Conservation (phyloP, 1,284 basidiomycete species). For the Exsudoporus floridanus region DNA sequence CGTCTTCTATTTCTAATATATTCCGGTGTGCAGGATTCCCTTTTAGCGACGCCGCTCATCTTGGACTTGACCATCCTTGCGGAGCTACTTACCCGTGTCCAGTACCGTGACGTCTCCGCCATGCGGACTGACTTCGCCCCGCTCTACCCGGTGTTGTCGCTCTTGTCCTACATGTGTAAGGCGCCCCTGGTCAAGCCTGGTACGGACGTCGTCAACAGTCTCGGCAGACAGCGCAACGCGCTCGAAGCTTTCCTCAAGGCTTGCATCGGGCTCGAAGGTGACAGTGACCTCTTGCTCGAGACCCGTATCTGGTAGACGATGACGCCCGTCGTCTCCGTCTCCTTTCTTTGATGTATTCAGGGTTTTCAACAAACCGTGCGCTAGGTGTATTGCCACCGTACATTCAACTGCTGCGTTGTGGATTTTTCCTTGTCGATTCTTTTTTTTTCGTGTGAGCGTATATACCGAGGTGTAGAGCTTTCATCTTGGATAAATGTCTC, state of each 20-base stretch:
- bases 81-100: conserved; percentile 91
- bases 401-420: too few relatives aligned
- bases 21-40: conserved; percentile 67
- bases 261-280: conserved; percentile 84
- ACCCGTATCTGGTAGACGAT: conserved; percentile 79
- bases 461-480: too few relatives aligned
- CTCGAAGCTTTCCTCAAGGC: conserved; percentile 93
- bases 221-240: conserved; percentile 92
- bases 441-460: too few relatives aligned
- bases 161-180: conserved; percentile 96
- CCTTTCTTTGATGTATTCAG: too few relatives aligned
- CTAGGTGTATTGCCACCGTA: too few relatives aligned
- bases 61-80: conserved; percentile 92
- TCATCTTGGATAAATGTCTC: too few relatives aligned
- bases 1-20: conserved; percentile 10
- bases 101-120: conserved; percentile 68
- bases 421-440: too few relatives aligned
- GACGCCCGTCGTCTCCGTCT: too few relatives aligned
- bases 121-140: conserved; percentile 65
- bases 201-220: conserved; percentile 92
- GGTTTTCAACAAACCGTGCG: too few relatives aligned
- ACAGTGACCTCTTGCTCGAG: conserved; percentile 79
- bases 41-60: conserved; percentile 94
- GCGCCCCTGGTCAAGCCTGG: conserved; percentile 97
- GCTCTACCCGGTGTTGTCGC: conserved; percentile 84